Conservation (phyloP, 2,329 filamentous ascomycete genomes). For the Colletotrichum trifolii region DNA sequence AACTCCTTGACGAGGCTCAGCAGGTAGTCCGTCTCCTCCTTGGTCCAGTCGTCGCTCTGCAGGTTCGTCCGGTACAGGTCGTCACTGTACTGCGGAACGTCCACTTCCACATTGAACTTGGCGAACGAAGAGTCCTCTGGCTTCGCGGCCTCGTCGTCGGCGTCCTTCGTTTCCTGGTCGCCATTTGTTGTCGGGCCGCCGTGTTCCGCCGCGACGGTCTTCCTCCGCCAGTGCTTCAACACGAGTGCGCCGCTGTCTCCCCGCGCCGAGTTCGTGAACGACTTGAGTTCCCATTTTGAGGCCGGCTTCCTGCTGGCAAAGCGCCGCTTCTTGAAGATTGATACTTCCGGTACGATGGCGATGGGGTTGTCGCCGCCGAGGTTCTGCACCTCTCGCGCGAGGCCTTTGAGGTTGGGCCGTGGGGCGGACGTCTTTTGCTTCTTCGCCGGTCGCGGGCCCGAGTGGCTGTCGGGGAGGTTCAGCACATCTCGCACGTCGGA, state of each 20-base stretch:
- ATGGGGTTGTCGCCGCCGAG: slow-evolving; percentile 75
- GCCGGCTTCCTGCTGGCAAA: slow-evolving; percentile 66
- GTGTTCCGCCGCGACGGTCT: slow-evolving; percentile 59
- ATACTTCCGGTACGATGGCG: slow-evolving; percentile 71
- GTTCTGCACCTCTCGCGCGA: slow-evolving; percentile 74
- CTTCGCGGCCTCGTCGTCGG: slow-evolving; percentile 46
- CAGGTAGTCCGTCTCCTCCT: slow-evolving; percentile 93
- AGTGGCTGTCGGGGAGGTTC: slow-evolving; percentile 73
- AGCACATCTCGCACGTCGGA: slow-evolving; percentile 90
- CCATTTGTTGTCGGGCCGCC: slow-evolving; percentile 38
- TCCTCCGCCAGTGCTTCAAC: slow-evolving; percentile 84
- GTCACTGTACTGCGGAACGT: slow-evolving; percentile 84
- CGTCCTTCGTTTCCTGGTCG: slow-evolving; percentile 46
- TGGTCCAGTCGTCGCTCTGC: slow-evolving; percentile 82
- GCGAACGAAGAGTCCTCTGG: slow-evolving; percentile 75
- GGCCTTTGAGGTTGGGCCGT: slow-evolving; percentile 69
- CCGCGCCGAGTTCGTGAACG: slow-evolving; percentile 84
- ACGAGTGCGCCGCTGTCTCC: slow-evolving; percentile 70
- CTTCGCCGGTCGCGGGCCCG: slow-evolving; percentile 71
- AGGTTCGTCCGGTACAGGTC: slow-evolving; percentile 86
- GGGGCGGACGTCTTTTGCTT: slow-evolving; percentile 77
- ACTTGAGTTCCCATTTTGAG: slow-evolving; percentile 72
- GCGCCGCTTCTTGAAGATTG: slow-evolving; percentile 69
- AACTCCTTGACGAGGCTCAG: slow-evolving; percentile 80
- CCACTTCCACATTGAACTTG: slow-evolving; percentile 87